Evolutionary conservation across 139 green algal genomes (phyloP).

Genomic region (Closterium sp.): DNA sequence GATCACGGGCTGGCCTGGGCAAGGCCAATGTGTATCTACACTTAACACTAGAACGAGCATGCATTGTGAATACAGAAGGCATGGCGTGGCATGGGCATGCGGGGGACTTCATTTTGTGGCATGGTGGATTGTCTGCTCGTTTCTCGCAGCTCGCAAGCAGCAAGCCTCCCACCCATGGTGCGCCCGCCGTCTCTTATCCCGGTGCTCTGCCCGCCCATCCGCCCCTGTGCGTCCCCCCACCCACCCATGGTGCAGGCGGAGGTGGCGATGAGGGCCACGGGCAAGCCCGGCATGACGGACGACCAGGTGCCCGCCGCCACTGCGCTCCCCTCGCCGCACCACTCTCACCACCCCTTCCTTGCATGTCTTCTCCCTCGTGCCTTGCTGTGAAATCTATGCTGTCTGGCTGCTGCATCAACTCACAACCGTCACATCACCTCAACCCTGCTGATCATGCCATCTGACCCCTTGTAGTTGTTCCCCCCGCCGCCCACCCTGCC

Average conservation of each 20-base stretch:
- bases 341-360: not conserved
- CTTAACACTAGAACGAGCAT: too few species aligned
- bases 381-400: not conserved
- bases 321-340: not conserved
- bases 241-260: constrained; percentile 80
- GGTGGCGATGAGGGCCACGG: constrained; percentile 74
- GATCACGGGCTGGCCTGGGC: too few species aligned
- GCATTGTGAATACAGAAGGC: too few species aligned
- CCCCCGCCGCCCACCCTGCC: not conserved
- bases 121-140: not conserved
- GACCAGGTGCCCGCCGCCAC: constrained; percentile 59
- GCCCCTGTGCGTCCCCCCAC: not conserved
- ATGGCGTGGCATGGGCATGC: not conserved
- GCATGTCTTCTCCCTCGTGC: too few species aligned
- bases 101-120: too few species aligned
- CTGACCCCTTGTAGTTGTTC: not conserved
- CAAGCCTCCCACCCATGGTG: not conserved
- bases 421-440: not conserved
- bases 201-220: not conserved
- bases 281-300: constrained; percentile 87
- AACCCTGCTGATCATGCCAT: not conserved
- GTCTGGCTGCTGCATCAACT: not conserved
- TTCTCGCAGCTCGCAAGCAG: too few species aligned
- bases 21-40: too few species aligned
- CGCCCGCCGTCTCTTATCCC: not conserved